Evolutionary conservation across 345 rosid species (phyloP), one percentile per base, ranked within the genome.

Genomic region (Trapa incisa): DNA sequence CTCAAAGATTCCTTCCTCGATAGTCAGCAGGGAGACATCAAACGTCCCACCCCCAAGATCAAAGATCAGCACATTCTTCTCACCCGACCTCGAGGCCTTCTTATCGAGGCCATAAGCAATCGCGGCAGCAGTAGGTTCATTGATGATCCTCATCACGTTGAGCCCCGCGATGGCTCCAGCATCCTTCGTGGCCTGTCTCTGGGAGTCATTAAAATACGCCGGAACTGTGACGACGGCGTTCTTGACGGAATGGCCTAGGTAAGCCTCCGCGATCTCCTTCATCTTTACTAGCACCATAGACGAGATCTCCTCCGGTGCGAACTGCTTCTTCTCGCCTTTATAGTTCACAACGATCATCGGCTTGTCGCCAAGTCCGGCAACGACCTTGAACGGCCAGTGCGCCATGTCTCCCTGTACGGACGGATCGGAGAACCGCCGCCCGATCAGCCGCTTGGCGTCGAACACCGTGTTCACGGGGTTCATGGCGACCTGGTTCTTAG

Each of bases 171-270:
- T 83, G 17, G 73, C 75, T 6, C 87, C 82, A 0, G 85, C 83
- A 37, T 83, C 85, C 73, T 83, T 83, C 6, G 80, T 83, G 0
- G 85, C 85, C 67, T 81, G 83, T 61, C 87, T 74, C 48, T 83
- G 81, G 0, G 85, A 83, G 68, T 83, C 85, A 60, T 79, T 76
- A 69, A 82, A 82, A 66, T 82, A 82, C 37, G 81, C 83, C 29
- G 75, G 75, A 11, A 76, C 73, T 12, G 79, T 76, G 37, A 76
- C 43, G 42, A 76, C 76, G 13, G 76, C 76, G 68, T 76, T 76
- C 61, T 73, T 76, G 3, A 76, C 41, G 1, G 56, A 17, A 1
- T 66, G 71, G 3, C 80, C 74, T 0, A 76, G 74, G 42, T 47
- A 71, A 41, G 72, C 72, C 64, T 68, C 70, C 0, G 75, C 70